Base-by-base conservation (phyloP, 768 basidiomycete genomes). In the Rhizopogon salebrosus region DNA sequence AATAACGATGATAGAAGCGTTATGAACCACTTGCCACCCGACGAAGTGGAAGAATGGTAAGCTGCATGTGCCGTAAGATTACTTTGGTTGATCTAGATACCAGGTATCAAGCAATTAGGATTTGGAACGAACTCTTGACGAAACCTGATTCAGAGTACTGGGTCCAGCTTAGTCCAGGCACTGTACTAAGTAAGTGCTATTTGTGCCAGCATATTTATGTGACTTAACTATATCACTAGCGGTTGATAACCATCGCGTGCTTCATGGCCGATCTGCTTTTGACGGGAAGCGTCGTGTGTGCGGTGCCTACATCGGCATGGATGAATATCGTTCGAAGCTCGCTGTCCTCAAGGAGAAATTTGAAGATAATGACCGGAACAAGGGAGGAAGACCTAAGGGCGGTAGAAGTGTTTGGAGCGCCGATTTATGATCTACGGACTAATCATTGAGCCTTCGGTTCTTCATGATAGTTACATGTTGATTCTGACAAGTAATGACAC, bases 251-350 rank as follows among this genome's bases (percentile, higher is more conserved):
- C 89, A 95, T 69, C 82, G 95, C 20, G 91, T 98, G 11, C 74
- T 98, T 45, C 95, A 98, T 60, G 95, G 95, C 11, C 85, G 95
- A n/a, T 92, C 93, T 0, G 80, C 85, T 1, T 98, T 97, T 64
- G 78, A 81, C 11, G 95, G 95, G 10, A 82, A 82, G 66, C 82
- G 95, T 3, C 80, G 90, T 1, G 92, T 99, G 84, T 98, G 95
- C 62, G 95, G 95, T 2, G 97, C 95, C 0, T 99, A 99, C 65
- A 80, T 98, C 53, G 90, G 91, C 0, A 74, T 80, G 11, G 95
- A 99, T 65, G 97, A 99, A 64, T 98, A 86, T 66, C 77, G 79
- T 36, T 94, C 92, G 0, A 85, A 85, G 58, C 72, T 95, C 10
- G 76, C 79, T 2, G 85, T 88, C 11, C 72, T 91, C 6, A 70